Conservation (phyloP, 1,284 basidiomycete genomes). For the Moniliophthora roreri region DNA sequence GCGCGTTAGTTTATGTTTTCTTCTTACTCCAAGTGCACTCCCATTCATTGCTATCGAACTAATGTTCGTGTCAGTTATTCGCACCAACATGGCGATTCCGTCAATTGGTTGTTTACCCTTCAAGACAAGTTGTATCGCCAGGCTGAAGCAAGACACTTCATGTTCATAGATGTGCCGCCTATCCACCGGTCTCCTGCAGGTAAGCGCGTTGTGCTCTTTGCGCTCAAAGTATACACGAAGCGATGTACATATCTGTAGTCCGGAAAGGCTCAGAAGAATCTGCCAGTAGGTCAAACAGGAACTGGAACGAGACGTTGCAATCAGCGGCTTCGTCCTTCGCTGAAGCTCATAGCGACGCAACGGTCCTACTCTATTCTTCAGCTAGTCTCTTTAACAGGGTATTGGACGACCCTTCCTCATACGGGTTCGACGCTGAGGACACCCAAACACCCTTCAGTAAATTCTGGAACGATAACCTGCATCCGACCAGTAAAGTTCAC, state of each 20-base stretch:
- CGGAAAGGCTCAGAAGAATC: slow-evolving; percentile 6
- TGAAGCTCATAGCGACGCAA: slow-evolving; percentile 38
- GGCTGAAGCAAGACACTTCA: slow-evolving; percentile 57
- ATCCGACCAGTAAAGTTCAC: slow-evolving; percentile 47
- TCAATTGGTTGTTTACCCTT: slow-evolving; percentile 36
- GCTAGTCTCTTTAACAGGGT: slow-evolving; percentile 45
- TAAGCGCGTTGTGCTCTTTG: slow-evolving; percentile 19
- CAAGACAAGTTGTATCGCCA: slow-evolving; percentile 47
- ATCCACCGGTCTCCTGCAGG: slow-evolving; percentile 49
- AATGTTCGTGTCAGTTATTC: slow-evolving; percentile 17
- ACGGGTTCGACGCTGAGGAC: slow-evolving; percentile 39
- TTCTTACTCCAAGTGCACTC: too few species aligned
- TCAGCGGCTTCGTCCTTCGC: slow-evolving; percentile 35
- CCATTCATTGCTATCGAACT: slow-evolving; percentile 4
- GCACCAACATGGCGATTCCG: slow-evolving; percentile 18
- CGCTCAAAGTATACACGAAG: not conserved
- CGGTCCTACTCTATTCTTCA: slow-evolving; percentile 50
- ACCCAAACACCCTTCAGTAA: slow-evolving; percentile 29
- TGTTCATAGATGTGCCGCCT: slow-evolving; percentile 64
- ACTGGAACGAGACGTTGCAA: slow-evolving; percentile 47
- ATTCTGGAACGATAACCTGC: slow-evolving; percentile 55
- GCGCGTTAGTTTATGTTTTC: slow-evolving; percentile 39
- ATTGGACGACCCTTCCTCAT: slow-evolving; percentile 40
- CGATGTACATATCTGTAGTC: slow-evolving; percentile 11
- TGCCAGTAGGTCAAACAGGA: slow-evolving; percentile 20